phyloP scores from a whole-genome alignment of 169 alveolate species.

The Plasmodium gallinaceum region DNA sequence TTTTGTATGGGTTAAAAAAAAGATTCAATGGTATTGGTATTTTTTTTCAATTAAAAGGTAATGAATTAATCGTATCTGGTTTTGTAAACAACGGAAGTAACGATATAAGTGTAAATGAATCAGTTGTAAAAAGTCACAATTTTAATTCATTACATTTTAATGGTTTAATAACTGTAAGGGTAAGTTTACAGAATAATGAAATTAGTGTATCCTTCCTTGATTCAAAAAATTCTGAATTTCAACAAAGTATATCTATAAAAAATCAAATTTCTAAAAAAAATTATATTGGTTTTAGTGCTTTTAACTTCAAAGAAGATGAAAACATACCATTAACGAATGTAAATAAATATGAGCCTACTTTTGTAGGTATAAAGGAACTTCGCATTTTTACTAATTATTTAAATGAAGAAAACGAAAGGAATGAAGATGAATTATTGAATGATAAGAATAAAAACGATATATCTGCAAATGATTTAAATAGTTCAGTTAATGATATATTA shows the following conservation, averaged over 20 bases:
- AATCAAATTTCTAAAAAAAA: constrained; percentile 36
- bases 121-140: background rate
- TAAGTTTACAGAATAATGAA: constrained; percentile 23
- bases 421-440: background rate
- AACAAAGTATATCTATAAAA: constrained; percentile 35
- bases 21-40: constrained; percentile 50
- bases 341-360: constrained; percentile 41
- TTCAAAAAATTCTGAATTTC: constrained; percentile 13
- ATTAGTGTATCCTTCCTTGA: constrained; percentile 14
- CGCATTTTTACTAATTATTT: background rate
- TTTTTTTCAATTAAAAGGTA: constrained; percentile 34
- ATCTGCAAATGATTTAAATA: background rate
- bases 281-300: constrained; percentile 58
- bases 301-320: constrained; percentile 51
- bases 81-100: constrained; percentile 33
- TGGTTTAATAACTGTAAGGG: constrained; percentile 11
- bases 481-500: background rate
- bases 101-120: constrained; percentile 4
- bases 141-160: background rate
- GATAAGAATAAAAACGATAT: background rate
- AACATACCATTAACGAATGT: background rate
- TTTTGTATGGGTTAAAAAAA: constrained; percentile 45
- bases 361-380: constrained; percentile 53
- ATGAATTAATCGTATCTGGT: constrained; percentile 27
- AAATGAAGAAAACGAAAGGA: background rate